Percentiles rank a stretch among this genome's conserved stretches.
These are phyloP conservation scores for Calonectria ilicicola DNA, from an alignment of 2,329 filamentous ascomycete species.

Conservation along the genomic window DNA sequence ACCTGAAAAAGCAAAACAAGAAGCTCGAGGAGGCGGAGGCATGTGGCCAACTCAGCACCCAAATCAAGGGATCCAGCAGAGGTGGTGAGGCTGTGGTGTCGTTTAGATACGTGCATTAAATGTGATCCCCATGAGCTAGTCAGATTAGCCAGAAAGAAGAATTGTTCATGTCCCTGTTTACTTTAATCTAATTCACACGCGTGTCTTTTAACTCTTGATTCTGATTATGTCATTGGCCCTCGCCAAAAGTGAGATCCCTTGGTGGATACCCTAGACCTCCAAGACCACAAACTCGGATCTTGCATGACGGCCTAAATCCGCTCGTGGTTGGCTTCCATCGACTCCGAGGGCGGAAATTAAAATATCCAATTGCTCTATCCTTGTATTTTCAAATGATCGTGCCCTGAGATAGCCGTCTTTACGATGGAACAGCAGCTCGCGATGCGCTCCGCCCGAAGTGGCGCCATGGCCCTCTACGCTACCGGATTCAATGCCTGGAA, in stretches of 20 bases:
- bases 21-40: conserved; percentile 38
- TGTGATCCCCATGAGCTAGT: neutral
- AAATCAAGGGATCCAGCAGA: conserved; percentile 7
- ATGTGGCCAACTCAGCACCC: conserved; percentile 7
- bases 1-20: conserved; percentile 38
- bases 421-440: conserved; percentile 24
- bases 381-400: neutral
- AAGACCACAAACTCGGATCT: neutral
- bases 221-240: neutral
- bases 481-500: conserved; percentile 70
- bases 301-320: neutral
- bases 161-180: neutral
- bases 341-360: neutral
- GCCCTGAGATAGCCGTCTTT: too few relatives aligned
- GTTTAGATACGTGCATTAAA: conserved; percentile 19
- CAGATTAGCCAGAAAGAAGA: neutral
- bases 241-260: neutral
- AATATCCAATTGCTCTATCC: too few relatives aligned
- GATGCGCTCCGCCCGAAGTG: neutral
- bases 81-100: conserved; percentile 14
- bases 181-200: neutral
- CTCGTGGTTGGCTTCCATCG: neutral
- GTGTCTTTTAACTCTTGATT: neutral
- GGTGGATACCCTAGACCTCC: conserved; percentile 3
- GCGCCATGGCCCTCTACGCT: conserved; percentile 62